A percentile compares a stretch with the other conserved stretches of the same genome.
phyloP scores from a whole-genome alignment of 1,139 yeast species.

The Meyerozyma smithsonii region DNA sequence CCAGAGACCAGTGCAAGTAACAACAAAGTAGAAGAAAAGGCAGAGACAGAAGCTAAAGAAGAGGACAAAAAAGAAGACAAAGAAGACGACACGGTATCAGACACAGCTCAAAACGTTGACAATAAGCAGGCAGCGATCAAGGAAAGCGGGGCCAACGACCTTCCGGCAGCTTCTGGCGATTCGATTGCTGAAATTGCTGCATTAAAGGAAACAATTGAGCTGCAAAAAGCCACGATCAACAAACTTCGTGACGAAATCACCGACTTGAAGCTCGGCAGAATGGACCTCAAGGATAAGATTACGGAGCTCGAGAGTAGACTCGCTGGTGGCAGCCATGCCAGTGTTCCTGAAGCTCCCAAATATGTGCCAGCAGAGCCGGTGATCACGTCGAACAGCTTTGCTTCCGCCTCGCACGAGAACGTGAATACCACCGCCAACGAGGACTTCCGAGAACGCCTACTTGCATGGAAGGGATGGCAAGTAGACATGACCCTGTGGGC shows the following conservation, averaged over 20 bases:
- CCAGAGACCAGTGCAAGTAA: slow-evolving; percentile 4
- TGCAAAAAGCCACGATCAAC: slow-evolving; percentile 33
- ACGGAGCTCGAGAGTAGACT: slow-evolving; percentile 22
- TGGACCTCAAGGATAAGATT: slow-evolving; percentile 44
- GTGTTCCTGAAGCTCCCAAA: neutral
- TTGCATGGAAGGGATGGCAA: slow-evolving; percentile 81
- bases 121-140: slow-evolving; percentile 3
- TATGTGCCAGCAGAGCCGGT: slow-evolving; percentile 29
- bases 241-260: slow-evolving; percentile 42
- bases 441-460: slow-evolving; percentile 38
- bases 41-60: slow-evolving; percentile 5
- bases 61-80: slow-evolving; percentile 7
- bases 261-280: slow-evolving; percentile 36
- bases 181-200: slow-evolving; percentile 6
- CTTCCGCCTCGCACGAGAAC: slow-evolving; percentile 27
- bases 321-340: slow-evolving; percentile 4
- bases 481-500: slow-evolving; percentile 84
- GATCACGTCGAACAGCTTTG: slow-evolving; percentile 31
- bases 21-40: slow-evolving; percentile 9
- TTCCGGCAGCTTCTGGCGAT: neutral
- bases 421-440: slow-evolving; percentile 18
- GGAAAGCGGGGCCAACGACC: neutral
- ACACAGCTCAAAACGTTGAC: slow-evolving; percentile 4
- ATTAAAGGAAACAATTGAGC: slow-evolving; percentile 15
- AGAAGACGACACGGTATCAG: slow-evolving; percentile 8